A percentile compares a stretch with the other conserved stretches of the same genome.
phyloP scores from a whole-genome alignment of 2,329 filamentous ascomycete genomes.

The Penicillium frequentans region DNA sequence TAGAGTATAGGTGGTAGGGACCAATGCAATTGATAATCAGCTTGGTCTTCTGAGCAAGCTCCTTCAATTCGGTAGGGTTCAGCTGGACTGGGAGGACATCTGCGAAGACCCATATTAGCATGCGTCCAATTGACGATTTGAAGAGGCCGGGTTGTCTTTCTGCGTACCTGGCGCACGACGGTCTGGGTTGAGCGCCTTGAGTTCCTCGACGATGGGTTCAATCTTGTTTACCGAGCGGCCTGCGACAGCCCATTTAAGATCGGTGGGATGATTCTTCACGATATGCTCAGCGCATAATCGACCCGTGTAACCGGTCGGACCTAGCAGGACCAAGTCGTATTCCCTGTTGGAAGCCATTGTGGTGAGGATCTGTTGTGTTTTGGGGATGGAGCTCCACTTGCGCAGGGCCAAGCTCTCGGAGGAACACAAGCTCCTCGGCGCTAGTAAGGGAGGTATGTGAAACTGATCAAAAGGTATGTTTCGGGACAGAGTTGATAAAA shows the following conservation, averaged over 20 bases:
- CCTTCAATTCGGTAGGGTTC: slow-evolving; percentile 50
- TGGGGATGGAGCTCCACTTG: slow-evolving; percentile 8
- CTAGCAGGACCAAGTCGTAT: slow-evolving; percentile 67
- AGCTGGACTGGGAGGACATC: slow-evolving; percentile 51
- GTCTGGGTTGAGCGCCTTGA: slow-evolving; percentile 67
- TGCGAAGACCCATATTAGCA: slow-evolving; percentile 15
- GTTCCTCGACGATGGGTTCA: slow-evolving; percentile 64
- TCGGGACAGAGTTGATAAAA: neutral
- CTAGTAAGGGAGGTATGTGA: neutral
- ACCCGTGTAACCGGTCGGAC: slow-evolving; percentile 81
- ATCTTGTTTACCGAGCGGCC: slow-evolving; percentile 80
- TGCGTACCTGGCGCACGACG: slow-evolving; percentile 66
- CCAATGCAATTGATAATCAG: slow-evolving; percentile 63
- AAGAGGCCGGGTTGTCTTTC: neutral
- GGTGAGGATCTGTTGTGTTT: neutral
- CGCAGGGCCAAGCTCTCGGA: neutral
- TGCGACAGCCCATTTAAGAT: slow-evolving; percentile 83
- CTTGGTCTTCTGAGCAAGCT: slow-evolving; percentile 56
- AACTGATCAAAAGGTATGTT: neutral
- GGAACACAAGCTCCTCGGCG: neutral
- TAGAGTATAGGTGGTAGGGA: slow-evolving; percentile 65
- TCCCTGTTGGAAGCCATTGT: slow-evolving; percentile 47
- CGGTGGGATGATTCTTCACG: slow-evolving; percentile 66
- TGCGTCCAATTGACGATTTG: neutral
- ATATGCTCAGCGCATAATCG: slow-evolving; percentile 75